Conservation (phyloP, 495 filamentous ascomycete genomes). For the Annulohypoxylon maeteangense region DNA sequence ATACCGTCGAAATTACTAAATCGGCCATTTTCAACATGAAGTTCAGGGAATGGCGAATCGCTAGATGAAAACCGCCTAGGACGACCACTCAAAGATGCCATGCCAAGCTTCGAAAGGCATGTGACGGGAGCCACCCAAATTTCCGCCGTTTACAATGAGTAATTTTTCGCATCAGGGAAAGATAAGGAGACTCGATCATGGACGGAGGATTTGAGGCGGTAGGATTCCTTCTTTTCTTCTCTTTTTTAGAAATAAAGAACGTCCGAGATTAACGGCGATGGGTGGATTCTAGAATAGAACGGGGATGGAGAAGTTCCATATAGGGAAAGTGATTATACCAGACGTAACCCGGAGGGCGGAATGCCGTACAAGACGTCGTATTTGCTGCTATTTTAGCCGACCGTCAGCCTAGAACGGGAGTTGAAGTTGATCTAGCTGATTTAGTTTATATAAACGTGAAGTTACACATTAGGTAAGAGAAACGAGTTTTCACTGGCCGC, state of each 20-base stretch:
- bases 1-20: conserved; percentile 34
- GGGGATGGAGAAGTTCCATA: conserved; percentile 3
- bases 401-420: conserved; percentile 37
- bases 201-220: background rate
- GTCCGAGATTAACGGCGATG: conserved; percentile 8
- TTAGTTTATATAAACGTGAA: conserved; percentile 23
- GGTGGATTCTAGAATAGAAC: conserved; percentile 14
- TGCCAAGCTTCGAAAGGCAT: conserved; percentile 27
- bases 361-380: conserved; percentile 2
- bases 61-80: conserved; percentile 46
- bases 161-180: conserved; percentile 21
- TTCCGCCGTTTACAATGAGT: conserved; percentile 21
- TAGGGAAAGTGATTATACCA: conserved; percentile 5
- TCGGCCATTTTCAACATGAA: conserved; percentile 39
- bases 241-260: background rate
- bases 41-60: conserved; percentile 52
- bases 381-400: conserved; percentile 42
- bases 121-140: conserved; percentile 27
- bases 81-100: conserved; percentile 41
- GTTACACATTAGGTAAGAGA: conserved; percentile 4
- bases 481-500: conserved; percentile 3
- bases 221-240: background rate
- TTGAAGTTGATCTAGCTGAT: conserved; percentile 27
- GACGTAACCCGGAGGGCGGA: conserved; percentile 27
- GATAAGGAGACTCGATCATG: background rate